Conservation (phyloP, 805 yeast genomes). For the Starmera amethionina region DNA sequence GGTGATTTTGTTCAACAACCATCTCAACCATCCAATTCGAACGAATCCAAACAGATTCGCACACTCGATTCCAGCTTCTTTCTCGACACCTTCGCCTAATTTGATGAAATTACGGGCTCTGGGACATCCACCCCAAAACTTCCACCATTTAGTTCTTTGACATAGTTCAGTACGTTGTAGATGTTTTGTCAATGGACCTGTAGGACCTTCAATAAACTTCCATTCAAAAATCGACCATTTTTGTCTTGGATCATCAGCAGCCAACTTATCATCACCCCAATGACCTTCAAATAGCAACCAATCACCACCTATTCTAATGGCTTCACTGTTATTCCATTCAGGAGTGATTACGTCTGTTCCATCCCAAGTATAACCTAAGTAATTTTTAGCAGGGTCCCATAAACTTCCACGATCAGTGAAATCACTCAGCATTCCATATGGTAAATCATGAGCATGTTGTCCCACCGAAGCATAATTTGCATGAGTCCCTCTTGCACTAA, state of each 20-base stretch:
- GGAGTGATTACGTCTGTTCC: constrained; percentile 38
- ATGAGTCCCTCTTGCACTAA: constrained; percentile 92
- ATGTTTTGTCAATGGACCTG: constrained; percentile 80
- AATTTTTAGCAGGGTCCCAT: constrained; percentile 89
- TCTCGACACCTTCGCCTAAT: constrained; percentile 83
- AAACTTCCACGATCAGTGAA: constrained; percentile 92
- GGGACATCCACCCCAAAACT: constrained; percentile 74
- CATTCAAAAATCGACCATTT: constrained; percentile 82
- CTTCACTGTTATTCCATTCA: constrained; percentile 18
- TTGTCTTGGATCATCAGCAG: constrained; percentile 67
- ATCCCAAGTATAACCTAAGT: constrained; percentile 71
- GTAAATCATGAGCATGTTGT: constrained; percentile 91
- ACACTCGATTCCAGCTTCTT: constrained; percentile 73
- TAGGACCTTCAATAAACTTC: constrained; percentile 87
- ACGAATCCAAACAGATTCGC: constrained; percentile 51
- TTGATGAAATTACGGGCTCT: constrained; percentile 55
- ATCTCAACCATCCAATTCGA: constrained; percentile 41
- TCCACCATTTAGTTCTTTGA: constrained; percentile 89
- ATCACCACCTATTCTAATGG: constrained; percentile 17
- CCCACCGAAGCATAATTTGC: constrained; percentile 96
- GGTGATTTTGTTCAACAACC: constrained; percentile 36
- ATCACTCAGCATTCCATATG: constrained; percentile 83
- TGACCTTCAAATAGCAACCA: constrained; percentile 80
- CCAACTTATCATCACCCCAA: constrained; percentile 83
- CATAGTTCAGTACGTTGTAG: constrained; percentile 63